Evolutionary conservation across 2,329 filamentous ascomycete species (phyloP).

Genomic region (Hymenoscyphus albidus): DNA sequence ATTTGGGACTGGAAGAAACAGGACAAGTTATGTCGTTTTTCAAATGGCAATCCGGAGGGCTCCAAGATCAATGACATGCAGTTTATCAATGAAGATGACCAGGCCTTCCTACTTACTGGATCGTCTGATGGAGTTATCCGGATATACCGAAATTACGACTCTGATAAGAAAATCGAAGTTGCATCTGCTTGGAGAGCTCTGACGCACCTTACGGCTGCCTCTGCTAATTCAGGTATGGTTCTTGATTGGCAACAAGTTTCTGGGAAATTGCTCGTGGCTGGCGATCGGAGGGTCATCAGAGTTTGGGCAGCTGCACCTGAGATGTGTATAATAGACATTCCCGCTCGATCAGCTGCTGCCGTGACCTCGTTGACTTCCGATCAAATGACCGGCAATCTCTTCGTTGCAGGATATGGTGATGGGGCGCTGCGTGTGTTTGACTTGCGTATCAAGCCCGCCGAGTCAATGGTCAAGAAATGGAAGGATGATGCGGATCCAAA

Average conservation of each 20-base stretch:
- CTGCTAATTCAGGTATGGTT: conserved; percentile 90
- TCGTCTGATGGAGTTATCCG: conserved; percentile 93
- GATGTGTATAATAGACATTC: conserved; percentile 89
- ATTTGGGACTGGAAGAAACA: conserved; percentile 92
- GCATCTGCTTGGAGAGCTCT: conserved; percentile 89
- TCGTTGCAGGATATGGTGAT: conserved; percentile 94
- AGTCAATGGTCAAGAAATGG: conserved; percentile 95
- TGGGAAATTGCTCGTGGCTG: conserved; percentile 89
- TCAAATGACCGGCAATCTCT: conserved; percentile 95
- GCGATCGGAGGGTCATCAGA: conserved; percentile 90
- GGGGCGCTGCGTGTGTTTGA: conserved; percentile 94
- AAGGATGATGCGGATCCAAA: conserved; percentile 80
- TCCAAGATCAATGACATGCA: conserved; percentile 92
- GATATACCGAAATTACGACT: conserved; percentile 89
- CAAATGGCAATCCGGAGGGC: conserved; percentile 86
- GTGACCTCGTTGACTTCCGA: conserved; percentile 95
- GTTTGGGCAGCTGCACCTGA: conserved; percentile 96
- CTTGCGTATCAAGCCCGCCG: conserved; percentile 75
- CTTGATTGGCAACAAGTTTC: conserved; percentile 99
- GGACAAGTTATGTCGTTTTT: conserved; percentile 75
- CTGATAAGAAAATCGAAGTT: conserved; percentile 70
- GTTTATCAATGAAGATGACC: conserved; percentile 98
- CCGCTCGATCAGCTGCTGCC: conserved; percentile 88
- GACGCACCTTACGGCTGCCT: conserved; percentile 90
- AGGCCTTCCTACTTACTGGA: conserved; percentile 89